phyloP scores from a whole-genome alignment of 2,329 filamentous ascomycete genomes.

The Fusarium lateritium region DNA sequence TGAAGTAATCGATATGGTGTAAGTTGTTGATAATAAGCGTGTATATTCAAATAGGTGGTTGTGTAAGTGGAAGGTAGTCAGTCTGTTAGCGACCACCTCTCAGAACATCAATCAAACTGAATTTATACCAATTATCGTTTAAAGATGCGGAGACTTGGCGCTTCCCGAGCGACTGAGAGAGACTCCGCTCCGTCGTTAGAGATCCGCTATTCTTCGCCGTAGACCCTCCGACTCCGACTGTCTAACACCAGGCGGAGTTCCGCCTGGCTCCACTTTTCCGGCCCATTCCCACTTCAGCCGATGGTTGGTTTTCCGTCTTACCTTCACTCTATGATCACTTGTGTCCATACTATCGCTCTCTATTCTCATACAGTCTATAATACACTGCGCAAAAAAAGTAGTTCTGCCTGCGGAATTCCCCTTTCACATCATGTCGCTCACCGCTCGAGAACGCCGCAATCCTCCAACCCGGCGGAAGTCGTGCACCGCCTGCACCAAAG shows the following conservation, averaged over 20 bases:
- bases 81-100: background rate
- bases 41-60: background rate
- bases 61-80: background rate
- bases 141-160: background rate
- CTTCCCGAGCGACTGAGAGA: background rate
- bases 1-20: background rate
- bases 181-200: constrained; percentile 13
- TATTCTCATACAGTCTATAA: background rate
- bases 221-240: background rate
- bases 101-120: background rate
- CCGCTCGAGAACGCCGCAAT: constrained; percentile 57
- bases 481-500: constrained; percentile 68
- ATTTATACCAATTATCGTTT: background rate
- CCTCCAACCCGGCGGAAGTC: constrained; percentile 68
- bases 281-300: constrained; percentile 19
- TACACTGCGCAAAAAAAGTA: background rate
- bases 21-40: background rate
- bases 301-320: background rate
- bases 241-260: constrained; percentile 47
- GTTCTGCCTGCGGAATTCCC: background rate
- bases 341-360: too few relatives aligned
- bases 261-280: constrained; percentile 46
- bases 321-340: constrained; percentile 8
- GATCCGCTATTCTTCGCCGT: constrained; percentile 22
- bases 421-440: constrained; percentile 48